Conservation (phyloP, 2,329 filamentous ascomycete species). For the Pezicula neosporulosa region DNA sequence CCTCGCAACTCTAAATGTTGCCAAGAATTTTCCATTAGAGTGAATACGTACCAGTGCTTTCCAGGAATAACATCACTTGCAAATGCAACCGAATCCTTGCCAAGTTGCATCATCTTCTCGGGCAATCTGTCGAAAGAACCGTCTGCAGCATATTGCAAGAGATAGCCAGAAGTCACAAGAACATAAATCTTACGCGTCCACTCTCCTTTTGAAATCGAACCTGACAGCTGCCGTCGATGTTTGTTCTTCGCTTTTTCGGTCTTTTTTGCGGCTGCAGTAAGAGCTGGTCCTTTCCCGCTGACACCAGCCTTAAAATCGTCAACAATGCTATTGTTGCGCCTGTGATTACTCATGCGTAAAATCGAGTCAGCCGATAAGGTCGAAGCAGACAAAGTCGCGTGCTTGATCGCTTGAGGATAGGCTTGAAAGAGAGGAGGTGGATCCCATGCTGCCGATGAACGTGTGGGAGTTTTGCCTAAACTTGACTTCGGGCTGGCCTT, state of each 20-base stretch:
- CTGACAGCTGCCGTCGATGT: slow-evolving; percentile 28
- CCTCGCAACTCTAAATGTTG: too few species aligned
- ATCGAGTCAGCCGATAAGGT: slow-evolving; percentile 67
- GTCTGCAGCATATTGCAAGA: slow-evolving; percentile 71
- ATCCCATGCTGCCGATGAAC: slow-evolving; percentile 45
- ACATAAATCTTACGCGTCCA: slow-evolving; percentile 72
- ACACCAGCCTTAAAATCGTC: slow-evolving; percentile 29
- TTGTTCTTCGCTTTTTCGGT: slow-evolving; percentile 41
- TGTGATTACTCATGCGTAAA: slow-evolving; percentile 53
- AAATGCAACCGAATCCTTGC: slow-evolving; percentile 74
- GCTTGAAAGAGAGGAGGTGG: slow-evolving; percentile 81
- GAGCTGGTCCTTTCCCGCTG: slow-evolving; percentile 11
- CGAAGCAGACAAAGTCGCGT: slow-evolving; percentile 66
- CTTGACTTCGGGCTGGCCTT: slow-evolving; percentile 16
- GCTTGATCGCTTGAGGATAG: slow-evolving; percentile 78
- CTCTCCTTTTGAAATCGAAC: slow-evolving; percentile 44
- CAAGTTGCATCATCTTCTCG: slow-evolving; percentile 69
- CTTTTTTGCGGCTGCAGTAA: slow-evolving; percentile 22
- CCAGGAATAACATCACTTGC: slow-evolving; percentile 78
- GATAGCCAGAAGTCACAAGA: slow-evolving; percentile 63
- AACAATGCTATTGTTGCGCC: slow-evolving; percentile 42
- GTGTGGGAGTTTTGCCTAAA: slow-evolving; percentile 11
- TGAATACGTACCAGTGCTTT: slow-evolving; percentile 52
- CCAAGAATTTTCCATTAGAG: too few species aligned
- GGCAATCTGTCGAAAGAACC: slow-evolving; percentile 69